Evolutionary conservation across 176 grass and related monocot species (phyloP), one percentile per base, ranked within the genome.

Genomic region (Poa annua): DNA sequence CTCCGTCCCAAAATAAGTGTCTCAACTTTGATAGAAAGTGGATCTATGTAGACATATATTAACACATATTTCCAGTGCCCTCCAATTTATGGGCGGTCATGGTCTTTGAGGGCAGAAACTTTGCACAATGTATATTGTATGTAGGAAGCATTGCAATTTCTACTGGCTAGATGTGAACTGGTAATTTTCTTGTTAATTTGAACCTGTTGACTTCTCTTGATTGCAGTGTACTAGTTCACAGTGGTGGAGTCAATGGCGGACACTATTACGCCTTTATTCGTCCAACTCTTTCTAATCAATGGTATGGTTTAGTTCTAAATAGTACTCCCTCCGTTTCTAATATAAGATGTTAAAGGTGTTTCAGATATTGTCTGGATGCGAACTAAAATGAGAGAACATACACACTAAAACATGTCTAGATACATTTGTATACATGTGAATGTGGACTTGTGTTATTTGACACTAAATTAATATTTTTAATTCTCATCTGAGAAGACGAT

Each of bases 261-360:
- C 92, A 94, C 61, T 94, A 94, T 16, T 94, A 94, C 19, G 92
- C 92, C 19, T 94, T 88, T 25, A 92, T 94, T 81, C 84, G 89
- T 29, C 92, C 92, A 13, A 85, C 85, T 32, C 89, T 94, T 51
- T 89, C 85, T 47, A 87, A 94, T 80, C 87, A 88, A 49, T 94
- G 92, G 92, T 94, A 94, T 17, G 12, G 15, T 76, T 49, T 32
- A 67, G 29, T 83, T 79, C 45, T 80, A 51, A 83, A 20, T 56
- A 67, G 39, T 29, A 29, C 29, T 29, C 29, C 29, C 29, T 29
- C 29, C 29, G 29, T 29, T 29, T 29, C 29, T 29, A 29, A 2
- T 29, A 29, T 29, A 29, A 29, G 29, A 29, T 29, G 1, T 29
- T 29, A 29, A 29, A 29, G 29, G 2, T 29, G 29, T 29, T 29